Evolutionary conservation across 805 yeast species (phyloP), one percentile per base, ranked within the genome.

Genomic region (Citeromyces matritensis): DNA sequence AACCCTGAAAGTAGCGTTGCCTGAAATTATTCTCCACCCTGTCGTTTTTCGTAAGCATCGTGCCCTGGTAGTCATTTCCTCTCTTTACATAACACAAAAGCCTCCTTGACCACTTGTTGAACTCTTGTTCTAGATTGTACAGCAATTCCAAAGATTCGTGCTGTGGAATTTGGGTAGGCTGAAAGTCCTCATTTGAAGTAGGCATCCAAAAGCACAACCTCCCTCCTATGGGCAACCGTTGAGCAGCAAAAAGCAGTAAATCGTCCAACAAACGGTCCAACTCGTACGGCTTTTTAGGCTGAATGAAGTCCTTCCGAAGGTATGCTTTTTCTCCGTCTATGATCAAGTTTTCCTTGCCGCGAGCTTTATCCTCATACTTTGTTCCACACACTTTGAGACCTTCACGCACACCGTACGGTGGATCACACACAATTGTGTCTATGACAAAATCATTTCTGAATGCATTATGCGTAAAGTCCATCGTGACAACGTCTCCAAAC

Each of bases 181-280:
- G 69, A 39, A 68, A 73, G 41, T 81, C 93, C 44, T 82, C 94
- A 48, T 86, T 85, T 1, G 95, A 94, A 1, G 94, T 79, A 0
- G 98, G 98, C 91, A 86, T 83, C 98, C 98, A 91, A 51, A 85
- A 86, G 17, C 91, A 82, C 24, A 91, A 60, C 39, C 97, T 60
- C 1, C 96, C 95, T 6, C 69, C 70, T 3, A 72, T 54, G 0
- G 80, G 81, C 33, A 91, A 60, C 42, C 86, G 67, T 9, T 64
- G 59, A 3, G 85, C 71, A 0, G 94, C 67, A 58, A 79, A 91
- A 13, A 61, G 51, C 26, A 91, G 57, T 24, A 91, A 57, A 47
- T 88, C 96, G 42, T 78, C 82, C 26, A 91, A 57, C 40, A 91
- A 57, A 28, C 71, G 58, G 39, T 81, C 83, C 41, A 91, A 62